Evolutionary conservation across 1,139 yeast genomes (phyloP).

Genomic region (Saccharomyces hybrid): DNA sequence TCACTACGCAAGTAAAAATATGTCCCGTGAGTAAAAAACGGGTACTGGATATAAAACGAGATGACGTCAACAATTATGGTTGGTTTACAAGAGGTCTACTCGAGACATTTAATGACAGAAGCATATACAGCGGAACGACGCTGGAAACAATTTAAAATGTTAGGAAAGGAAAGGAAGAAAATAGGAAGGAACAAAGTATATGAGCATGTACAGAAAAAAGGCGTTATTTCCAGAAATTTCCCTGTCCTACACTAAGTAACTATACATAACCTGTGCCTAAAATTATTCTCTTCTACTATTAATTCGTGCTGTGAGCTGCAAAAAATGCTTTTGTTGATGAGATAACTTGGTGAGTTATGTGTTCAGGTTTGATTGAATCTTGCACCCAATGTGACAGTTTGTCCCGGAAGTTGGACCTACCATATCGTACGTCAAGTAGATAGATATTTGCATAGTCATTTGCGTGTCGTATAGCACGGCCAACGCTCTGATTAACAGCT

Average conservation of each 20-base stretch:
- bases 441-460: conserved; percentile 73
- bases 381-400: conserved; percentile 79
- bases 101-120: conserved; percentile 20
- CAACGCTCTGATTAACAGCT: conserved; percentile 87
- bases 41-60: conserved; percentile 31
- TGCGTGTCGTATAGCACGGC: conserved; percentile 81
- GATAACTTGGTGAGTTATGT: conserved; percentile 16
- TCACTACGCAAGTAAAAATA: conserved; percentile 31
- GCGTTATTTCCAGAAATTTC: too few relatives aligned
- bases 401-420: conserved; percentile 39
- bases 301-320: neutral
- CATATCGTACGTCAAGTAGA: conserved; percentile 62
- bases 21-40: conserved; percentile 34
- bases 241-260: neutral
- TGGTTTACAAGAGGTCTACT: conserved; percentile 30
- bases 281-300: neutral
- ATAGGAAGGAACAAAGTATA: neutral
- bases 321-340: conserved; percentile 20
- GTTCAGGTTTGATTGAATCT: conserved; percentile 33
- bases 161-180: neutral
- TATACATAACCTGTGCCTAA: neutral
- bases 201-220: neutral
- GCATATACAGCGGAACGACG: conserved; percentile 28
- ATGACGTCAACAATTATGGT: conserved; percentile 27
- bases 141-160: conserved; percentile 1